These are phyloP conservation scores for Peronospora belbahrii DNA, from an alignment of 352 stramenopile genomes.

Conservation along the genomic window DNA sequence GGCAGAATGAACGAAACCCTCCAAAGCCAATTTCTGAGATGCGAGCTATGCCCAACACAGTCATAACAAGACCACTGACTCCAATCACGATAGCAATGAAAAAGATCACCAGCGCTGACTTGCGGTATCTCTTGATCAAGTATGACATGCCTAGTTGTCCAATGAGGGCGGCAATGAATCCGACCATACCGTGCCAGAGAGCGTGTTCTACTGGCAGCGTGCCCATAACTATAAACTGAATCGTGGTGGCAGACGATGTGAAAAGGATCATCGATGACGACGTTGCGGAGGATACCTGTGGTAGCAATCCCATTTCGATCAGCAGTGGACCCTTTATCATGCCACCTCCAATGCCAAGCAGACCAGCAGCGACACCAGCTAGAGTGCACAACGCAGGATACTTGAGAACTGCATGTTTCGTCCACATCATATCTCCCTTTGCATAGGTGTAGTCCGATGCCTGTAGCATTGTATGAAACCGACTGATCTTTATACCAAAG, in stretches of 20 bases:
- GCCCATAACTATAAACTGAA: slow-evolving; percentile 91
- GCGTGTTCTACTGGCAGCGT: slow-evolving; percentile 89
- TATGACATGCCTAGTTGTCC: slow-evolving; percentile 90
- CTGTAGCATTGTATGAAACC: slow-evolving; percentile 52
- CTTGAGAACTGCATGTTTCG: slow-evolving; percentile 79
- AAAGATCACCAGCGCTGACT: slow-evolving; percentile 75
- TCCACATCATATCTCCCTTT: slow-evolving; percentile 95
- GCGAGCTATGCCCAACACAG: slow-evolving; percentile 47
- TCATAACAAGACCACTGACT: slow-evolving; percentile 66
- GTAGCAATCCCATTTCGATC: slow-evolving; percentile 84
- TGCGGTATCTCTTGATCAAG: slow-evolving; percentile 88
- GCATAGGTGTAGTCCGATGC: slow-evolving; percentile 86
- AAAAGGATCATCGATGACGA: slow-evolving; percentile 91
- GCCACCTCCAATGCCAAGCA: slow-evolving; percentile 85
- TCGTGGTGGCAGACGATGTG: slow-evolving; percentile 92
- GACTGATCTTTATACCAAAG: slow-evolving; percentile 63
- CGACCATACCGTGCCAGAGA: slow-evolving; percentile 85
- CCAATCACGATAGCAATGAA: slow-evolving; percentile 66
- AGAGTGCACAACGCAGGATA: slow-evolving; percentile 68
- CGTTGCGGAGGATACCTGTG: slow-evolving; percentile 82
- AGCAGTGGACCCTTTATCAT: slow-evolving; percentile 89
- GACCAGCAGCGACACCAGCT: slow-evolving; percentile 59
- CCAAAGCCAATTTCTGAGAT: slow-evolving; percentile 54
- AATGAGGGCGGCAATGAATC: slow-evolving; percentile 85
- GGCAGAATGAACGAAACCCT: slow-evolving; percentile 67